Evolutionary conservation across 768 basidiomycete genomes (phyloP), one percentile per base, ranked within the genome.

Genomic region (Baorangia bicolor): DNA sequence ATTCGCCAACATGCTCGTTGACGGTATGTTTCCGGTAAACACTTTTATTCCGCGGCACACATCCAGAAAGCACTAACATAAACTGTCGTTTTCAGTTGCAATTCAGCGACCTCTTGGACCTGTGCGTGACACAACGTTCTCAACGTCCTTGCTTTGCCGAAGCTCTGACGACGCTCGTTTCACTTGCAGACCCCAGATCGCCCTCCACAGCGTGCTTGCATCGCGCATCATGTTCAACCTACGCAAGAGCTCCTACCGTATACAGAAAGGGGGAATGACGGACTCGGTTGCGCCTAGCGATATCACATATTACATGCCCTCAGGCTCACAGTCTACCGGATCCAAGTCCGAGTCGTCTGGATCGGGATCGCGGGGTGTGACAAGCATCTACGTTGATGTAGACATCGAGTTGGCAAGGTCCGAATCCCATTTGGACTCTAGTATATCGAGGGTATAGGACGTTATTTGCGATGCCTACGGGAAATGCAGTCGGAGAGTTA

Each of bases 181-280:
- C 31, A 38, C 21, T 4, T 25, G 2, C 25, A 61, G 59, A 42
- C 39, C 39, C 14, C 60, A 61, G 35, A 30, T 57, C 14, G 5
- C 39, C 5, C 18, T 51, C 5, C 55, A 57, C 43, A 50, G 54
- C 7, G 43, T 58, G 20, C 55, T 58, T 40, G 43, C 58, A 7
- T 60, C 58, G 2, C 53, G 59, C 12, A 55, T 61, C 37, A 44
- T 61, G 58, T 61, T 61, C 34, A 55, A 55, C 13, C 27, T 61
- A 25, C 52, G 59, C 31, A 51, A 45, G 45, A 50, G 52, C 12
- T 28, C 10, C 27, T 13, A 7, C n/a, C 6, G n/a, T 16, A 1
- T 27, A 11, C 34, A 23, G 2, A 12, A 47, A 27, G 20, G 3
- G 21, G 50, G 14, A 18, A 20, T 14, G 18, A 38, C 13, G 11